A percentile compares a stretch with the other conserved stretches of the same genome.
These are phyloP conservation scores for Suillus occidentalis DNA, from an alignment of 768 basidiomycete genomes.

Conservation along the genomic window DNA sequence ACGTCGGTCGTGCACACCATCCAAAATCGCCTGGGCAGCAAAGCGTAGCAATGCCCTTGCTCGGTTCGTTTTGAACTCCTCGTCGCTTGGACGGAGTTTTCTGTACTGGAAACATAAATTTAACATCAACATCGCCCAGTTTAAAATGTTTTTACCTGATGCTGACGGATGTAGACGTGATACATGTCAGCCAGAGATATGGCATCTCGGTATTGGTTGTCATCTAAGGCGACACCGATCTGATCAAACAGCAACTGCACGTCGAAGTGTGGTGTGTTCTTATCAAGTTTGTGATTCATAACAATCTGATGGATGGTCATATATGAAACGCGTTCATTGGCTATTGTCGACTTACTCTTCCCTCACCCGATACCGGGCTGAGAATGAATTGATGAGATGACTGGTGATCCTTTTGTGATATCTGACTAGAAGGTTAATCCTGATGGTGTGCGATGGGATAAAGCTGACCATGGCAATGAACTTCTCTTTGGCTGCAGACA, in stretches of 20 bases:
- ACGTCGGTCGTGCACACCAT: constrained; percentile 79
- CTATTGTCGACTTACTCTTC: constrained; percentile 54
- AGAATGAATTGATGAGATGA: constrained; percentile 85
- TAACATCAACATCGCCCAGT: neutral
- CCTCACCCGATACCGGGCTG: constrained; percentile 94
- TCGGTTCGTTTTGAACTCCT: constrained; percentile 56
- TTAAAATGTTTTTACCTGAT: constrained; percentile 51
- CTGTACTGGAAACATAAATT: constrained; percentile 54
- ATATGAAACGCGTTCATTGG: neutral
- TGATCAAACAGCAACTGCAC: constrained; percentile 88
- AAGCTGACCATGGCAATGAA: constrained; percentile 70
- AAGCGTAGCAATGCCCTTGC: constrained; percentile 74
- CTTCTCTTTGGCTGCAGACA: constrained; percentile 63
- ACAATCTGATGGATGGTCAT: constrained; percentile 51
- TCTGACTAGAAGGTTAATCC: constrained; percentile 33
- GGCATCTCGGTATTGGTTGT: constrained; percentile 90
- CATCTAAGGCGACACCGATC: constrained; percentile 88
- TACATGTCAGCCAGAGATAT: constrained; percentile 96
- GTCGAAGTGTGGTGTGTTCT: constrained; percentile 80
- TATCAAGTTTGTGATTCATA: constrained; percentile 77
- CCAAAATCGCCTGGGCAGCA: constrained; percentile 76
- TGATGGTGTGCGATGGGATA: constrained; percentile 3
- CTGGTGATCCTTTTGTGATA: constrained; percentile 46
- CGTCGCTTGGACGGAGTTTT: constrained; percentile 70
- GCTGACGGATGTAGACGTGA: constrained; percentile 87